A percentile compares a stretch with the other conserved stretches of the same genome.
phyloP scores from a whole-genome alignment of 2,329 filamentous ascomycete species.

The Neonectria coccinea region DNA sequence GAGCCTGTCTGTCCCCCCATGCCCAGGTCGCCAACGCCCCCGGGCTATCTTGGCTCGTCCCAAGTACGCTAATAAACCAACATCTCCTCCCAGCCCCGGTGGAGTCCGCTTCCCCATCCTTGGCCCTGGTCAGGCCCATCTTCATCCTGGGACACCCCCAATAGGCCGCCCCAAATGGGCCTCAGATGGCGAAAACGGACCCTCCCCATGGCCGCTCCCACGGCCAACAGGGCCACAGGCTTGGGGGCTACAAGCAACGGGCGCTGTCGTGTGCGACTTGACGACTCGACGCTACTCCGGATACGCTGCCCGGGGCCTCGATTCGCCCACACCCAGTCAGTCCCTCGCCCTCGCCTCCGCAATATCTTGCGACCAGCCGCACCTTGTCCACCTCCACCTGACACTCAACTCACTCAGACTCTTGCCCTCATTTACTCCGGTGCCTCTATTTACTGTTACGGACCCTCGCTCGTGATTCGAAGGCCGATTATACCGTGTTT shows the following conservation, averaged over 20 bases:
- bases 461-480: conserved; percentile 4
- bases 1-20: not conserved
- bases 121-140: conserved; percentile 28
- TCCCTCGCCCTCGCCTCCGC: conserved; percentile 43
- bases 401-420: conserved; percentile 33
- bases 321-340: conserved; percentile 39
- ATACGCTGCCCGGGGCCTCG: conserved; percentile 38
- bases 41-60: conserved; percentile 23
- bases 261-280: conserved; percentile 37
- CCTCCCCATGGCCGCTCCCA: conserved; percentile 30
- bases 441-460: not conserved
- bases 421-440: conserved; percentile 29
- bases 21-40: conserved; percentile 8
- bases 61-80: conserved; percentile 39
- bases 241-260: conserved; percentile 37
- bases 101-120: conserved; percentile 35
- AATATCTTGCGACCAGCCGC: conserved; percentile 47
- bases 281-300: conserved; percentile 38
- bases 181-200: conserved; percentile 19
- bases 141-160: conserved; percentile 38
- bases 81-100: conserved; percentile 33
- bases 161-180: conserved; percentile 32
- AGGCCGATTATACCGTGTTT: not conserved
- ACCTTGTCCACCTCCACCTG: conserved; percentile 43
- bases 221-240: conserved; percentile 32